Evolutionary conservation across 352 stramenopile species (phyloP).

Genomic region (Globisporangium middletonii): DNA sequence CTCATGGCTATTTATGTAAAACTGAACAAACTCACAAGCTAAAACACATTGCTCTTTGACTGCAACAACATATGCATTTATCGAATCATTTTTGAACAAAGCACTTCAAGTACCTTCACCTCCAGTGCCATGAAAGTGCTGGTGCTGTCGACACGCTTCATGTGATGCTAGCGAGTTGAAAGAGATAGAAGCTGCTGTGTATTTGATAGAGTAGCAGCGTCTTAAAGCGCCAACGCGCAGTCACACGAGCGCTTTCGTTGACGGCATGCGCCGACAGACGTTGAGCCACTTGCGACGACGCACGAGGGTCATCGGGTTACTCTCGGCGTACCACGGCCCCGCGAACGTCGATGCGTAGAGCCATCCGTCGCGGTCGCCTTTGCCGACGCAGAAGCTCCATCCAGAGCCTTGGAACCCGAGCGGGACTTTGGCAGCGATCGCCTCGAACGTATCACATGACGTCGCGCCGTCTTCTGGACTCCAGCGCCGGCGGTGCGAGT

Average conservation of each 20-base stretch:
- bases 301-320: constrained; percentile 15
- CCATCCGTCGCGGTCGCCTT: constrained; percentile 32
- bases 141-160: too few relatives aligned
- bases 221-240: too few relatives aligned
- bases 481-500: constrained; percentile 15
- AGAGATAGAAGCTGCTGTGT: too few relatives aligned
- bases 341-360: constrained; percentile 27
- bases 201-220: too few relatives aligned
- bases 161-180: too few relatives aligned
- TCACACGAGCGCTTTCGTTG: neutral
- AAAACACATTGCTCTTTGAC: too few relatives aligned
- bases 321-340: constrained; percentile 28
- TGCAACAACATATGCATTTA: too few relatives aligned
- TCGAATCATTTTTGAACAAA: too few relatives aligned
- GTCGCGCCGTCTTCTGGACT: constrained; percentile 19
- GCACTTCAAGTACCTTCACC: too few relatives aligned
- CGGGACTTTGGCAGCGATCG: constrained; percentile 17
- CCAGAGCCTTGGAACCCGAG: constrained; percentile 12
- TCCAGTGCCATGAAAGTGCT: too few relatives aligned
- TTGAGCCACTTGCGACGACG: constrained; percentile 24
- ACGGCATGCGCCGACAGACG: constrained; percentile 6
- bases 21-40: too few relatives aligned
- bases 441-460: constrained; percentile 19
- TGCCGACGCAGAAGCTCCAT: constrained; percentile 26
- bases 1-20: too few relatives aligned